phyloP scores from a whole-genome alignment of 305 asterid species.

The Monarda citriodora region DNA sequence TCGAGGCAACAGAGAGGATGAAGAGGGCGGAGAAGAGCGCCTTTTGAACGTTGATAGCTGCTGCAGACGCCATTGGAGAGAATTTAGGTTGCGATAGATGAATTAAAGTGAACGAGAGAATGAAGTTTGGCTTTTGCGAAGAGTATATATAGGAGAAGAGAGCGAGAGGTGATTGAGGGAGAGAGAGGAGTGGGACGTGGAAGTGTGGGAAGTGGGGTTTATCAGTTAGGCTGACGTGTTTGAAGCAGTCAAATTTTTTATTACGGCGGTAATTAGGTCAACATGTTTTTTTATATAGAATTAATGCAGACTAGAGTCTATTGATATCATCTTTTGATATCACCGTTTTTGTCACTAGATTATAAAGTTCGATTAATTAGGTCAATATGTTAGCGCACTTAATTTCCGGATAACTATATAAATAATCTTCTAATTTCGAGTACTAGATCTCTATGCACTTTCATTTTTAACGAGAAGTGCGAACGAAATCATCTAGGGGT shows the following conservation, averaged over 20 bases:
- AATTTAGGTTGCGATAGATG: constrained; percentile 2
- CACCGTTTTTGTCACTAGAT: too few relatives aligned
- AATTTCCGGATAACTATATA: too few relatives aligned
- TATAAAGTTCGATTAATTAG: too few relatives aligned
- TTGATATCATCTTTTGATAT: too few relatives aligned
- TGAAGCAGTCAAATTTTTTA: constrained; percentile 22
- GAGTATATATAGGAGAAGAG: not conserved
- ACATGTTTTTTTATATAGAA: too few relatives aligned
- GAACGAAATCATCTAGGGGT: too few relatives aligned
- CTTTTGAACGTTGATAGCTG: constrained; percentile 11
- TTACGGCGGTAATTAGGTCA: constrained; percentile 11
- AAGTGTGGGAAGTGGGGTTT: constrained; percentile 32
- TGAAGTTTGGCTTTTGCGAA: not conserved
- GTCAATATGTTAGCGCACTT: too few relatives aligned
- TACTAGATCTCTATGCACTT: too few relatives aligned
- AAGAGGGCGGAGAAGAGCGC: constrained; percentile 25
- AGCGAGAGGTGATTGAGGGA: not conserved
- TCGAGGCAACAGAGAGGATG: constrained; percentile 20
- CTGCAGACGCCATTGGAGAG: constrained; percentile 34
- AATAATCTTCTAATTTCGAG: too few relatives aligned
- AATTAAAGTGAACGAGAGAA: constrained; percentile 8
- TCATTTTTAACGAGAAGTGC: too few relatives aligned
- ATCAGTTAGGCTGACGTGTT: constrained; percentile 38
- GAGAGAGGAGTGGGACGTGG: constrained; percentile 20
- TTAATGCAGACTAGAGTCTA: too few relatives aligned